Evolutionary conservation across 371 early-diverging fungal genomes (phyloP).

Genomic region (Dichotomocladium elegans): DNA sequence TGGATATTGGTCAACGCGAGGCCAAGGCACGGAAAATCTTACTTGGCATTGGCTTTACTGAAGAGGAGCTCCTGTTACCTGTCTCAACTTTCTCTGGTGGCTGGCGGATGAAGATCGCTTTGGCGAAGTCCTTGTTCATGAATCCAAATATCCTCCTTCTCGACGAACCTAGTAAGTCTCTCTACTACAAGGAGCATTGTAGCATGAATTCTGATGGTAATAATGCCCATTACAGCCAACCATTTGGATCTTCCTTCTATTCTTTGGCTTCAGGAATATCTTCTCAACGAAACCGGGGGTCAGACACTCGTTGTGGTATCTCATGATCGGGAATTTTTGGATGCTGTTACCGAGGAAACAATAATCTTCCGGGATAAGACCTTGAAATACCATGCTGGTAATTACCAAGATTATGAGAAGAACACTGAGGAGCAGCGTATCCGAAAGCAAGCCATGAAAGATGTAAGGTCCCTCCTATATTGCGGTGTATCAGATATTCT

Average conservation of each 20-base stretch:
- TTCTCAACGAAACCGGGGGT: slow-evolving; percentile 48
- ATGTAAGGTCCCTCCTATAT: too few species aligned
- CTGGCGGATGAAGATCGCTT: slow-evolving; percentile 84
- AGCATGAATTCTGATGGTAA: too few species aligned
- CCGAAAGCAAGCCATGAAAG: slow-evolving; percentile 45
- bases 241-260: slow-evolving; percentile 81
- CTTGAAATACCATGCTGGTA: slow-evolving; percentile 70
- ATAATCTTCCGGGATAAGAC: slow-evolving; percentile 63
- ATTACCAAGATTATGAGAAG: slow-evolving; percentile 67
- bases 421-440: slow-evolving; percentile 59
- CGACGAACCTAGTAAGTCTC: slow-evolving; percentile 72
- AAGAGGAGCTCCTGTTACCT: slow-evolving; percentile 30
- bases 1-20: slow-evolving; percentile 50
- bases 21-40: slow-evolving; percentile 61
- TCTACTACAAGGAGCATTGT: neutral
- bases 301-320: slow-evolving; percentile 73
- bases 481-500: neutral
- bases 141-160: slow-evolving; percentile 79
- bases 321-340: slow-evolving; percentile 78
- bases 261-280: slow-evolving; percentile 74
- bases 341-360: slow-evolving; percentile 65
- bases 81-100: slow-evolving; percentile 77
- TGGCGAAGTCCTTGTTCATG: slow-evolving; percentile 78
- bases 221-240: slow-evolving; percentile 39
- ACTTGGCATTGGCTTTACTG: slow-evolving; percentile 58